phyloP scores from a whole-genome alignment of 768 basidiomycete species.

The Clitopilus passeckerianus region DNA sequence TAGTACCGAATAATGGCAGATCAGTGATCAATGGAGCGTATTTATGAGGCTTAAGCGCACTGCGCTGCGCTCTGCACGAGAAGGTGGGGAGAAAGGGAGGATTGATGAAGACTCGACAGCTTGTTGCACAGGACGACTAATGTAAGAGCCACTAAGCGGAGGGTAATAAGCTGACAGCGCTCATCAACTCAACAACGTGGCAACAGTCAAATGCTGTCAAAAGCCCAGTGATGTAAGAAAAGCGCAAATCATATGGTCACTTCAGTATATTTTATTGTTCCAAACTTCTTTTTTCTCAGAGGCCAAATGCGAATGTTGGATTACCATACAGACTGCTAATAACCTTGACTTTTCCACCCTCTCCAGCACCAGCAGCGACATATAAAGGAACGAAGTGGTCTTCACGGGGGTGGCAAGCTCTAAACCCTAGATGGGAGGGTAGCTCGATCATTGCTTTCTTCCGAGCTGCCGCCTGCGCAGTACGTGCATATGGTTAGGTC shows the following conservation, averaged over 20 bases:
- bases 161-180: neutral
- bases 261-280: neutral
- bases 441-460: slow-evolving; percentile 53
- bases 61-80: slow-evolving; percentile 10
- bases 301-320: slow-evolving; percentile 64
- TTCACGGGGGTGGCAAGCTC: slow-evolving; percentile 64
- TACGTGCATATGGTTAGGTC: slow-evolving; percentile 2
- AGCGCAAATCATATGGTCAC: neutral
- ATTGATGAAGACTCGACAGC: slow-evolving; percentile 5
- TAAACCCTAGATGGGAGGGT: slow-evolving; percentile 56
- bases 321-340: slow-evolving; percentile 51
- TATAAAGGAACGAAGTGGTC: slow-evolving; percentile 84
- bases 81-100: slow-evolving; percentile 6
- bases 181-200: neutral
- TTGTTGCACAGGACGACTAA: neutral
- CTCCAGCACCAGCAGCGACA: slow-evolving; percentile 71
- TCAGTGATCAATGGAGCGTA: neutral
- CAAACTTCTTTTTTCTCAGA: slow-evolving; percentile 19
- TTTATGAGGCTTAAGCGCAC: slow-evolving; percentile 6
- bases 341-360: slow-evolving; percentile 43
- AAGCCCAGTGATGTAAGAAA: neutral
- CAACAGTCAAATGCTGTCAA: neutral
- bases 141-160: neutral
- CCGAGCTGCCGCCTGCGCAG: slow-evolving; percentile 40
- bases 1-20: neutral